Evolutionary conservation across 805 yeast genomes (phyloP).

Genomic region (Barnettozyma pratensis): DNA sequence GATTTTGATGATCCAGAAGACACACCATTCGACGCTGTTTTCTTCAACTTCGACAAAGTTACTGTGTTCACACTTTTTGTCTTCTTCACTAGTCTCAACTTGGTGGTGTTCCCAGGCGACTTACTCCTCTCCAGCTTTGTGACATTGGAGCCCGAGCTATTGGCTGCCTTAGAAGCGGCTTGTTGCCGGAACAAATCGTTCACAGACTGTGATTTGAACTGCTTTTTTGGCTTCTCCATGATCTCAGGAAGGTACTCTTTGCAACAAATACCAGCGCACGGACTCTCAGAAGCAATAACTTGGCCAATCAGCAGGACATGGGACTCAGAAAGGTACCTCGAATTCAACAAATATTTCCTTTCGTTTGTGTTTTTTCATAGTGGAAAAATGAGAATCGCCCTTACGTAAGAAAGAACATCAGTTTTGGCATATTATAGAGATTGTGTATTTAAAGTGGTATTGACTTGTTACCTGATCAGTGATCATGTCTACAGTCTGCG

Average conservation of each 20-base stretch:
- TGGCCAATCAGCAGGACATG: neutral
- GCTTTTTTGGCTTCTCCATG: conserved; percentile 21
- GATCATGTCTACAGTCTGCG: too few relatives aligned
- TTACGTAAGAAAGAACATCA: too few relatives aligned
- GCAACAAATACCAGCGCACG: neutral
- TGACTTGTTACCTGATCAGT: too few relatives aligned
- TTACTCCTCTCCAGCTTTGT: conserved; percentile 9
- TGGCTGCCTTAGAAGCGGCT: conserved; percentile 2
- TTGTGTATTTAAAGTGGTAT: too few relatives aligned
- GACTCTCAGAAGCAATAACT: too few relatives aligned
- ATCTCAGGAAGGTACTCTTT: neutral
- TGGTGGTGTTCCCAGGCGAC: conserved; percentile 19
- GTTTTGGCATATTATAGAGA: too few relatives aligned
- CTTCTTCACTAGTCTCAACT: conserved; percentile 19
- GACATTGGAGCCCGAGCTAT: neutral
- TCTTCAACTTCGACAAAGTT: conserved; percentile 3
- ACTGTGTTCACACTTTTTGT: conserved; percentile 4
- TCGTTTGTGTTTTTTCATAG: too few relatives aligned
- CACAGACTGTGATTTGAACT: conserved; percentile 26
- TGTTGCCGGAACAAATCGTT: conserved; percentile 24
- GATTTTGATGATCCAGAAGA: neutral
- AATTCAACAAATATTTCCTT: too few relatives aligned
- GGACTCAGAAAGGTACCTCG: too few relatives aligned
- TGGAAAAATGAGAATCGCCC: too few relatives aligned
- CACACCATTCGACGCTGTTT: neutral